Evolutionary conservation across 2,329 filamentous ascomycete genomes (phyloP).

Genomic region (Ceratocystis alfenasii): DNA sequence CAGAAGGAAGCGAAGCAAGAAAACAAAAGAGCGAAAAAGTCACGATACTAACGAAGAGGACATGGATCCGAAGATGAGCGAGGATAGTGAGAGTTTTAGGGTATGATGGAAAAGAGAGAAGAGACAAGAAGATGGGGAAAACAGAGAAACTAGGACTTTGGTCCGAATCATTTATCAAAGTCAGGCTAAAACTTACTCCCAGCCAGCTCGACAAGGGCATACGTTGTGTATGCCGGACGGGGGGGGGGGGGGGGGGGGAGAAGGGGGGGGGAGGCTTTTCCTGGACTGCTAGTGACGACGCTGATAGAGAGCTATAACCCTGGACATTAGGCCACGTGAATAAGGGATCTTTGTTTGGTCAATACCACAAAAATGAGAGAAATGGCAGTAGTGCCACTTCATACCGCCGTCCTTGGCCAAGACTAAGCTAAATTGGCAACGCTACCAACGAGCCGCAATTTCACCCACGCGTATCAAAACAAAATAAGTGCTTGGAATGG

Average conservation of each 20-base stretch:
- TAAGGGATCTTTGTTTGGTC: too few species aligned
- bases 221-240: neutral
- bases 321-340: neutral
- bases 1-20: neutral
- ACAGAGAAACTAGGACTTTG: neutral
- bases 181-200: neutral
- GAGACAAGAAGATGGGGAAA: neutral
- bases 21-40: neutral
- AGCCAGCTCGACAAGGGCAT: slow-evolving; percentile 5
- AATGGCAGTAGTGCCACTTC: neutral
- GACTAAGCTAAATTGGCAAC: neutral
- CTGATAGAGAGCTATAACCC: neutral
- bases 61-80: neutral
- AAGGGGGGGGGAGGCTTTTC: neutral
- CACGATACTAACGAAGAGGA: neutral
- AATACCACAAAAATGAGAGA: too few species aligned
- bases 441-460: neutral
- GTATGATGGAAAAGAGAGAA: neutral
- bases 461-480: neutral
- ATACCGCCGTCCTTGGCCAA: neutral
- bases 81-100: neutral
- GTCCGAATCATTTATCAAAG: neutral
- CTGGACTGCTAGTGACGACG: neutral
- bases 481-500: neutral
- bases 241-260: neutral